These are phyloP conservation scores for Myochromella boudieri DNA, from an alignment of 768 basidiomycete species.

Conservation along the genomic window DNA sequence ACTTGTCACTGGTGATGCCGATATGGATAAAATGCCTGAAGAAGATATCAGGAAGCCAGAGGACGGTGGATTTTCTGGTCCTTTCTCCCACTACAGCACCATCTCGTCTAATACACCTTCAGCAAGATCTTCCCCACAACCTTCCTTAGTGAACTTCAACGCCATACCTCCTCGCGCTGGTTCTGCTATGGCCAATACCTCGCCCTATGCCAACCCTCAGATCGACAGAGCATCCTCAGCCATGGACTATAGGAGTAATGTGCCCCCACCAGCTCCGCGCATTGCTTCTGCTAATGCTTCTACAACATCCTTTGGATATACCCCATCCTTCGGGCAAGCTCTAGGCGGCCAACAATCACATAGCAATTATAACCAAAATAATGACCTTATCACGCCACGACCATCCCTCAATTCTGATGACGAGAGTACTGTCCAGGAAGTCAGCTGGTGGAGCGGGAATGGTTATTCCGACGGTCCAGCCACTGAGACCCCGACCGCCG, in stretches of 20 bases:
- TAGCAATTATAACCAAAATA: constrained; percentile 30
- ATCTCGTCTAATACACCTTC: constrained; percentile 83
- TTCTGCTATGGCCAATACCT: constrained; percentile 65
- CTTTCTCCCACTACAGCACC: constrained; percentile 91
- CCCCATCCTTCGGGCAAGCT: constrained; percentile 33
- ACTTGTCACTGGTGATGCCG: constrained; percentile 92
- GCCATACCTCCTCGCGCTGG: constrained; percentile 57
- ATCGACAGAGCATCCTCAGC: constrained; percentile 79
- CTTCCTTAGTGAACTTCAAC: constrained; percentile 42
- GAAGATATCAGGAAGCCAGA: constrained; percentile 34
- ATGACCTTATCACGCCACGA: constrained; percentile 32
- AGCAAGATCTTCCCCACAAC: constrained; percentile 75
- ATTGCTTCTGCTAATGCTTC: constrained; percentile 52
- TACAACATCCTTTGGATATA: constrained; percentile 50
- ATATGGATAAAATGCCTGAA: constrained; percentile 41
- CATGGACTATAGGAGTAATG: constrained; percentile 67
- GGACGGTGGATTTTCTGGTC: constrained; percentile 58
- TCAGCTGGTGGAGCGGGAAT: constrained; percentile 66
- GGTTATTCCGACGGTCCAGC: constrained; percentile 31
- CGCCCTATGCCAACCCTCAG: constrained; percentile 44
- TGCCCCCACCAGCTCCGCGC: constrained; percentile 53
- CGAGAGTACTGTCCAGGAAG: constrained; percentile 37
- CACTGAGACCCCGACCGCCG: constrained; percentile 63
- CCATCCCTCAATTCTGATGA: constrained; percentile 26
- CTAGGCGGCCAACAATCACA: constrained; percentile 35